Conservation (phyloP, 2,329 filamentous ascomycete genomes). For the Aspergillus flavus region DNA sequence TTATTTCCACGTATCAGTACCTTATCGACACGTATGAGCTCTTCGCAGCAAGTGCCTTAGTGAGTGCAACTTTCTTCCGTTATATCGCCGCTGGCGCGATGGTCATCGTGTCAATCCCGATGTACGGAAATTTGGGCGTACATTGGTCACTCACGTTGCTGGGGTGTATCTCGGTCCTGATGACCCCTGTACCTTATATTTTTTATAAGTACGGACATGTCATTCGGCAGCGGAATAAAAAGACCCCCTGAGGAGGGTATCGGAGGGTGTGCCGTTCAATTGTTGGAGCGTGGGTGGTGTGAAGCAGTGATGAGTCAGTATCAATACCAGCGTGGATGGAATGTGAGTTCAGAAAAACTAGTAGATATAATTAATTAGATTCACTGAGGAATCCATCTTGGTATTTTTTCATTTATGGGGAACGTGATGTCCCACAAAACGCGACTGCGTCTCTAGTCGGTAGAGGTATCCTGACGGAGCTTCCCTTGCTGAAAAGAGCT, state of each 20-base stretch:
- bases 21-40: conserved; percentile 59
- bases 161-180: conserved; percentile 36
- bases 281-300: background rate
- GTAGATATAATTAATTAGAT: background rate
- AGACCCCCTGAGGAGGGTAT: background rate
- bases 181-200: conserved; percentile 49
- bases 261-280: background rate
- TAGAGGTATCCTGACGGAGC: too few relatives aligned
- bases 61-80: conserved; percentile 43
- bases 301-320: too few relatives aligned
- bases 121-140: conserved; percentile 44
- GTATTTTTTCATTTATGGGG: too few relatives aligned
- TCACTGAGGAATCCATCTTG: background rate
- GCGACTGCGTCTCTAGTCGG: too few relatives aligned
- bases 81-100: conserved; percentile 43
- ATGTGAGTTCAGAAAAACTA: background rate
- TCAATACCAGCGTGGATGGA: background rate
- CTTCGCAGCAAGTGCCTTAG: conserved; percentile 53
- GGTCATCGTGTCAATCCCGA: conserved; percentile 34
- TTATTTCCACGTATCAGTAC: conserved; percentile 57
- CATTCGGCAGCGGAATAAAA: conserved; percentile 20
- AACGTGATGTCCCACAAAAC: too few relatives aligned
- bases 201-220: conserved; percentile 35
- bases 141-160: conserved; percentile 46
- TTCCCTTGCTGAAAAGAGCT: too few relatives aligned